Evolutionary conservation across 768 basidiomycete genomes (phyloP).

Genomic region (Leccinum fibrillosum): DNA sequence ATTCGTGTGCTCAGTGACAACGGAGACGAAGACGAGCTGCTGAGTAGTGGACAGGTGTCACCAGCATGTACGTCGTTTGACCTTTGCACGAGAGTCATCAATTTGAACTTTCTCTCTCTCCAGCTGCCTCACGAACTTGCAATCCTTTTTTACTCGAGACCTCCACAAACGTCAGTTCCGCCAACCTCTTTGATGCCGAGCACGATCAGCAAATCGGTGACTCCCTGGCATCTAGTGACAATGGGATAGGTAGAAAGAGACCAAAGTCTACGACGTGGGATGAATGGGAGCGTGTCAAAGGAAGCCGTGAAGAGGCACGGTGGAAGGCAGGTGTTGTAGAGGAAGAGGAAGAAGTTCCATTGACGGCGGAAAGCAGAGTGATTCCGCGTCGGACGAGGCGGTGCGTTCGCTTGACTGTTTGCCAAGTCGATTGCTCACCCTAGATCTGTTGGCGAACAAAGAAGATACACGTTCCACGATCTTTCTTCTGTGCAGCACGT

Average conservation of each 20-base stretch:
- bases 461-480: conserved; percentile 66
- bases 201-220: conserved; percentile 13
- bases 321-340: conserved; percentile 18
- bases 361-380: conserved; percentile 8
- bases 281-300: conserved; percentile 27
- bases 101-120: conserved; percentile 7
- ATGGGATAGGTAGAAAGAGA: conserved; percentile 1
- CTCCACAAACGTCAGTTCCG: conserved; percentile 30
- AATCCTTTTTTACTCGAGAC: conserved; percentile 24
- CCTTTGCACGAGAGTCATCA: background rate
- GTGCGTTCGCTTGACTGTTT: conserved; percentile 5
- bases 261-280: conserved; percentile 53
- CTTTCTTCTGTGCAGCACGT: conserved; percentile 45
- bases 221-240: background rate
- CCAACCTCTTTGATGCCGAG: conserved; percentile 19
- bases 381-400: conserved; percentile 27
- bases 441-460: conserved; percentile 29
- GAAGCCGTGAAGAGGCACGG: conserved; percentile 15
- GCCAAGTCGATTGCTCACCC: background rate
- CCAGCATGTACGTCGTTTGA: conserved; percentile 51
- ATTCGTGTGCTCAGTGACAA: conserved; percentile 14
- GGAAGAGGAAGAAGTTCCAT: conserved; percentile 3
- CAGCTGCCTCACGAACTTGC: conserved; percentile 25
- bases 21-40: conserved; percentile 60
- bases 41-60: conserved; percentile 77